Evolutionary conservation across 2,329 filamentous ascomycete species (phyloP).

Genomic region (Fusarium albidum): DNA sequence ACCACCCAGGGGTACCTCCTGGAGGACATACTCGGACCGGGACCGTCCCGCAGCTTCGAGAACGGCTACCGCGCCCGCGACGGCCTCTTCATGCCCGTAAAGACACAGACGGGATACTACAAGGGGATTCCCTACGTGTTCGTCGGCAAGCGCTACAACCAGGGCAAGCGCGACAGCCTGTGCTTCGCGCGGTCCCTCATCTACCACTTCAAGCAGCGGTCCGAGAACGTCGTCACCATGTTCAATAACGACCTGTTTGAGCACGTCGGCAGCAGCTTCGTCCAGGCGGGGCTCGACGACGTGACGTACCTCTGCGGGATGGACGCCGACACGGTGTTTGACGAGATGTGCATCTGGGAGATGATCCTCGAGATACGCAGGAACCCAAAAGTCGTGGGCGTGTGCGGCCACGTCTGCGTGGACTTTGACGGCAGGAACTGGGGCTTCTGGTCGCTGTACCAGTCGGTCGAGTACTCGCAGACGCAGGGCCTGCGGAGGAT

Average conservation of each 20-base stretch:
- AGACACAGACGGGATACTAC: constrained; percentile 53
- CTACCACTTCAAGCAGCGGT: constrained; percentile 56
- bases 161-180: constrained; percentile 59
- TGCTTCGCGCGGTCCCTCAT: constrained; percentile 59
- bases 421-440: constrained; percentile 53
- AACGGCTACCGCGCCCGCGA: constrained; percentile 57
- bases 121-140: constrained; percentile 56
- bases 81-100: constrained; percentile 55
- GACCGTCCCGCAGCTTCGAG: constrained; percentile 45
- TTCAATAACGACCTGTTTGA: constrained; percentile 56
- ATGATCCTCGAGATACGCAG: constrained; percentile 53
- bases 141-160: constrained; percentile 58
- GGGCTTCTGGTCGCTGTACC: constrained; percentile 56
- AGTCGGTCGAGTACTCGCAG: constrained; percentile 58
- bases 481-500: constrained; percentile 56
- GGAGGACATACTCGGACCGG: constrained; percentile 54
- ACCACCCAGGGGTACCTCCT: constrained; percentile 57
- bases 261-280: constrained; percentile 49
- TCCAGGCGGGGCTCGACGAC: constrained; percentile 48
- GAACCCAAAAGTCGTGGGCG: constrained; percentile 53
- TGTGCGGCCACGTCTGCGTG: constrained; percentile 58
- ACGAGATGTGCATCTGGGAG: constrained; percentile 53
- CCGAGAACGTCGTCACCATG: constrained; percentile 52
- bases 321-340: constrained; percentile 59
- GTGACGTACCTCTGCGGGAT: constrained; percentile 56